Conservation (phyloP, 352 stramenopile genomes). For the Phytophthora parvispora region DNA sequence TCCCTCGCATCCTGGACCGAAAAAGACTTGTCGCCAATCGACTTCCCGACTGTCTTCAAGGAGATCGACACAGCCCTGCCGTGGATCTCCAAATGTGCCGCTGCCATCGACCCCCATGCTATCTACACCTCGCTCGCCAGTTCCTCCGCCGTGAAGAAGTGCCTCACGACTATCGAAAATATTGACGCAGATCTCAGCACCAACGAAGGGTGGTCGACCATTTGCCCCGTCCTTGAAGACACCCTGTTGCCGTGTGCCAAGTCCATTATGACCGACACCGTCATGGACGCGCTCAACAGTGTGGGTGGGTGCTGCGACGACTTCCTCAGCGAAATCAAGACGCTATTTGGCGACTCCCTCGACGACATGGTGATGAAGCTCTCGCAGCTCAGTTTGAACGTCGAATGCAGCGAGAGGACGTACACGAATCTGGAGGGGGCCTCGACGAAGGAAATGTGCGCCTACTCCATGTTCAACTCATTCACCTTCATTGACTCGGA, state of each 20-base stretch:
- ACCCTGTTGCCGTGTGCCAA: constrained; percentile 48
- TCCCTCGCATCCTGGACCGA: constrained; percentile 4
- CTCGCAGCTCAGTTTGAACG: constrained; percentile 31
- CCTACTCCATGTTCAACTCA: constrained; percentile 32
- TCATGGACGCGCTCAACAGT: constrained; percentile 33
- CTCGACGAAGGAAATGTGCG: constrained; percentile 43
- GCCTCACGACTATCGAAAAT: constrained; percentile 30
- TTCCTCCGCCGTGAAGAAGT: constrained; percentile 30
- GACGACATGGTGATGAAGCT: constrained; percentile 38
- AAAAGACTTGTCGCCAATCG: constrained; percentile 7
- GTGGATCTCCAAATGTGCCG: constrained; percentile 54
- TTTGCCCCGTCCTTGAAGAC: constrained; percentile 42
- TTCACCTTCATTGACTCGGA: constrained; percentile 23
- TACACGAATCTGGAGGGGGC: constrained; percentile 37
- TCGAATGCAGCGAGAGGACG: constrained; percentile 47
- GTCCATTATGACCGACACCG: constrained; percentile 25
- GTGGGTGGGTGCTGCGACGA: constrained; percentile 50
- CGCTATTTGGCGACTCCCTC: constrained; percentile 42
- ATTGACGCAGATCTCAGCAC: constrained; percentile 7
- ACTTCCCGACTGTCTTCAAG: constrained; percentile 25
- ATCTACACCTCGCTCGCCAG: constrained; percentile 21
- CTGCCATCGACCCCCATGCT: constrained; percentile 38
- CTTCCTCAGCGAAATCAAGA: constrained; percentile 45
- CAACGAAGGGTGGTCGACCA: background rate
- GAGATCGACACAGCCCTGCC: constrained; percentile 37